Percentiles rank a stretch among this genome's conserved stretches.
phyloP scores from a whole-genome alignment of 768 basidiomycete species.

The Rhizopogon rudus region DNA sequence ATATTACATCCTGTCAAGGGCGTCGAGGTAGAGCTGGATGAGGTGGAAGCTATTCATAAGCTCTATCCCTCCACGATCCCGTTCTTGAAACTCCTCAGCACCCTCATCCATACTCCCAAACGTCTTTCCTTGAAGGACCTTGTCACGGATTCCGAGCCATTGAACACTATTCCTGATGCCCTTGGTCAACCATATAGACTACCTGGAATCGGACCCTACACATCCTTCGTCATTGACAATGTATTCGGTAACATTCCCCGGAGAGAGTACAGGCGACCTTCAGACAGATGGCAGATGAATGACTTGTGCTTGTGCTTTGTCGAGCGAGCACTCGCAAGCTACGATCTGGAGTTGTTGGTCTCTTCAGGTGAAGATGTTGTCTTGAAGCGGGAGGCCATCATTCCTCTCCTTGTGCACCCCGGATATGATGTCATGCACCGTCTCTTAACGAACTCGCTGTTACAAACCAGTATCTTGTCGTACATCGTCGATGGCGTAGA shows the following conservation, averaged over 20 bases:
- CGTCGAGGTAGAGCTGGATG: slow-evolving; percentile 82
- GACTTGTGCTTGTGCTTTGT: slow-evolving; percentile 82
- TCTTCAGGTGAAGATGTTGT: slow-evolving; percentile 48
- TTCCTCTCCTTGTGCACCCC: slow-evolving; percentile 67
- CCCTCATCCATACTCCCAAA: slow-evolving; percentile 81
- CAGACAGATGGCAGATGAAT: slow-evolving; percentile 84
- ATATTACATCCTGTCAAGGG: slow-evolving; percentile 62
- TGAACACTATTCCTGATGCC: slow-evolving; percentile 74
- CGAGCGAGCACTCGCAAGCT: slow-evolving; percentile 78
- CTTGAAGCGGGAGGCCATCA: slow-evolving; percentile 46
- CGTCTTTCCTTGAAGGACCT: slow-evolving; percentile 58
- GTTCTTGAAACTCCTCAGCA: slow-evolving; percentile 77
- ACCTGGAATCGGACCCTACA: slow-evolving; percentile 78
- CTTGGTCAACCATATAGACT: slow-evolving; percentile 78
- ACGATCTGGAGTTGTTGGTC: slow-evolving; percentile 72
- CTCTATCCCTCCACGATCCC: slow-evolving; percentile 87
- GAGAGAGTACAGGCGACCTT: slow-evolving; percentile 69
- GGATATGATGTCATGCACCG: slow-evolving; percentile 85
- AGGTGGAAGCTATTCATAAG: slow-evolving; percentile 74
- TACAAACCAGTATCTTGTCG: slow-evolving; percentile 71
- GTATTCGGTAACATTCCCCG: slow-evolving; percentile 75
- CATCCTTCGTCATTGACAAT: slow-evolving; percentile 84
- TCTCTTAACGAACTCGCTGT: slow-evolving; percentile 62
- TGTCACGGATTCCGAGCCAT: slow-evolving; percentile 50
- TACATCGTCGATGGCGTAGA: slow-evolving; percentile 80